Conservation (phyloP, 371 early-diverging fungal genomes). For the Lichtheimia corymbifera region DNA sequence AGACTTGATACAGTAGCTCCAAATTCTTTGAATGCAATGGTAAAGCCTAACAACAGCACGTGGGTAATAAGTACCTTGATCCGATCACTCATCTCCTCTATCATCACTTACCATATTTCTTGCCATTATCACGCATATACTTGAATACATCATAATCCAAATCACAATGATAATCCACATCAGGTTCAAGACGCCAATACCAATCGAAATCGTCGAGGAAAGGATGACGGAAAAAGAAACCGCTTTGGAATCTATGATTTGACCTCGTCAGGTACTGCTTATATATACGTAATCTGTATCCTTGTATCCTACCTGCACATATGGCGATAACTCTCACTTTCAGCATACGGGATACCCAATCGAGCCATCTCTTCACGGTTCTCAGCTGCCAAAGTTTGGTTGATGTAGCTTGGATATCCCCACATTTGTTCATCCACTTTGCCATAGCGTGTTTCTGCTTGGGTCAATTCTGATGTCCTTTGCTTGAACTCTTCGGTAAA, state of each 20-base stretch:
- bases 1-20: slow-evolving; percentile 74
- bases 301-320: slow-evolving; percentile 77
- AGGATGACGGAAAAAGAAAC: slow-evolving; percentile 90
- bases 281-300: neutral
- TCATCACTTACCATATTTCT: slow-evolving; percentile 68
- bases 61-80: no score
- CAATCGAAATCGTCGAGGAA: slow-evolving; percentile 79
- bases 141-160: slow-evolving; percentile 89
- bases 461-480: slow-evolving; percentile 58
- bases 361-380: slow-evolving; percentile 59
- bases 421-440: slow-evolving; percentile 60
- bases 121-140: slow-evolving; percentile 74
- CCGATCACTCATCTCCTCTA: neutral
- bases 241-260: slow-evolving; percentile 45
- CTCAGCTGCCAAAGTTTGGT: slow-evolving; percentile 65
- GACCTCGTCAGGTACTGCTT: neutral
- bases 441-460: slow-evolving; percentile 57
- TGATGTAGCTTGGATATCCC: slow-evolving; percentile 85
- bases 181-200: slow-evolving; percentile 97
- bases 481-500: slow-evolving; percentile 76
- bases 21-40: slow-evolving; percentile 74
- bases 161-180: slow-evolving; percentile 86
- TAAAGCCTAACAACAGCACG: slow-evolving; percentile 39
- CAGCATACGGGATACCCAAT: slow-evolving; percentile 77
- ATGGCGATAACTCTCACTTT: slow-evolving; percentile 84